Evolutionary conservation across 2,329 filamentous ascomycete species (phyloP).

Genomic region (Didymella pomorum): DNA sequence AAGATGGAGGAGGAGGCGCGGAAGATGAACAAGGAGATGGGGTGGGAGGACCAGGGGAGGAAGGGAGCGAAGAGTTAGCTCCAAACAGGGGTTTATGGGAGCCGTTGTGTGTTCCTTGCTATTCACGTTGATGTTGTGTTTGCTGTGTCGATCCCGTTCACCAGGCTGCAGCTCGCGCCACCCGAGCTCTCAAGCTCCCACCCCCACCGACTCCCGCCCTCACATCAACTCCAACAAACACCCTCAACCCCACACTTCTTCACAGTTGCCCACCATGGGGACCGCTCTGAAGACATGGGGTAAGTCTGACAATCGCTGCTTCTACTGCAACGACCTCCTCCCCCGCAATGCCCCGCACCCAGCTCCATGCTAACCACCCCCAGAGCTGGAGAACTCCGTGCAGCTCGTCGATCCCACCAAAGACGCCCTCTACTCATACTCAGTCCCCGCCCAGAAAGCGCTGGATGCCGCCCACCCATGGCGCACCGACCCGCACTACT

Average conservation of each 20-base stretch:
- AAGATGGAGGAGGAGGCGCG: conserved; percentile 86
- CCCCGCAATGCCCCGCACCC: conserved; percentile 14
- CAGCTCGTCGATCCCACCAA: conserved; percentile 83
- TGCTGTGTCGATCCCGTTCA: not conserved
- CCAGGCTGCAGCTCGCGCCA: conserved; percentile 14
- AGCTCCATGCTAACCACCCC: conserved; percentile 26
- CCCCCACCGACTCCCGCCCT: conserved; percentile 28
- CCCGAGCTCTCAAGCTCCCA: conserved; percentile 32
- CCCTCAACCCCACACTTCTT: conserved; percentile 11
- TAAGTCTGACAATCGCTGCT: conserved; percentile 25
- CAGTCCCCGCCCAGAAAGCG: conserved; percentile 71
- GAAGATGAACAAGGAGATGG: conserved; percentile 71
- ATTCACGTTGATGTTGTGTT: not conserved
- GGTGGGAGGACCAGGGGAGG: conserved; percentile 36
- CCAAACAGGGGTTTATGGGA: too few species aligned
- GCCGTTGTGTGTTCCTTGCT: too few species aligned
- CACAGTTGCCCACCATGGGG: conserved; percentile 37
- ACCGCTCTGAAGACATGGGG: conserved; percentile 50
- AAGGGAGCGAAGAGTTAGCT: not conserved
- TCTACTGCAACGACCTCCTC: not conserved
- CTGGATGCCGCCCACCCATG: conserved; percentile 75
- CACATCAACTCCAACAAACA: conserved; percentile 19
- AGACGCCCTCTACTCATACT: conserved; percentile 91
- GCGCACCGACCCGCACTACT: conserved; percentile 81
- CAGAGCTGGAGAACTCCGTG: conserved; percentile 86